These are phyloP conservation scores for Carex cristatella DNA, from an alignment of 176 grass and related monocot genomes.

Conservation along the genomic window DNA sequence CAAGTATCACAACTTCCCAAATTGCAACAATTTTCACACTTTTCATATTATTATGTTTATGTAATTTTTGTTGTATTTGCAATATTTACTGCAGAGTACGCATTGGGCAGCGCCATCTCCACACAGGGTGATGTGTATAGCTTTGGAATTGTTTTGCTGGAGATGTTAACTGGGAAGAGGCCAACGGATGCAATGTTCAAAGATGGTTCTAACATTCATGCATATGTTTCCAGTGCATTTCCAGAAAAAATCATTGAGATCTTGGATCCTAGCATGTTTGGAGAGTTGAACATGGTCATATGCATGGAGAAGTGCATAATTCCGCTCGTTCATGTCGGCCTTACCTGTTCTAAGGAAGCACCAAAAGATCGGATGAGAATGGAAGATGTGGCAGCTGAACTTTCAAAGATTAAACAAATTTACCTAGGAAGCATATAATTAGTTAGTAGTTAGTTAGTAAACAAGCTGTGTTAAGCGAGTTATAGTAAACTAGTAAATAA, in stretches of 20 bases:
- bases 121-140: slow-evolving; percentile 40
- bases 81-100: slow-evolving; percentile 30
- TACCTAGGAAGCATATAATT: neutral
- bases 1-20: neutral
- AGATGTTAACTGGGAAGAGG: slow-evolving; percentile 41
- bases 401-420: neutral
- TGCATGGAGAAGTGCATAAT: neutral
- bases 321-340: neutral
- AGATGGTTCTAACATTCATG: slow-evolving; percentile 26
- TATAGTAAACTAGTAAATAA: too few species aligned
- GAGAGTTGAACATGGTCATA: neutral
- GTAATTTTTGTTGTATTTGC: neutral
- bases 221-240: slow-evolving; percentile 7
- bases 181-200: slow-evolving; percentile 35
- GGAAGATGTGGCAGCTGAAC: neutral
- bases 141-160: slow-evolving; percentile 36
- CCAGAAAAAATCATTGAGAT: slow-evolving; percentile 18
- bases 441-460: neutral
- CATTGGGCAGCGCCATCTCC: slow-evolving; percentile 1
- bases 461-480: too few species aligned
- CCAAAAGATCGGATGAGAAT: slow-evolving; percentile 21
- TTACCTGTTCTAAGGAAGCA: slow-evolving; percentile 19
- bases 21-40: neutral
- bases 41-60: too few species aligned
- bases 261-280: neutral